These are phyloP conservation scores for Gloeostereum incarnatum DNA, from an alignment of 768 basidiomycete genomes.

Conservation along the genomic window DNA sequence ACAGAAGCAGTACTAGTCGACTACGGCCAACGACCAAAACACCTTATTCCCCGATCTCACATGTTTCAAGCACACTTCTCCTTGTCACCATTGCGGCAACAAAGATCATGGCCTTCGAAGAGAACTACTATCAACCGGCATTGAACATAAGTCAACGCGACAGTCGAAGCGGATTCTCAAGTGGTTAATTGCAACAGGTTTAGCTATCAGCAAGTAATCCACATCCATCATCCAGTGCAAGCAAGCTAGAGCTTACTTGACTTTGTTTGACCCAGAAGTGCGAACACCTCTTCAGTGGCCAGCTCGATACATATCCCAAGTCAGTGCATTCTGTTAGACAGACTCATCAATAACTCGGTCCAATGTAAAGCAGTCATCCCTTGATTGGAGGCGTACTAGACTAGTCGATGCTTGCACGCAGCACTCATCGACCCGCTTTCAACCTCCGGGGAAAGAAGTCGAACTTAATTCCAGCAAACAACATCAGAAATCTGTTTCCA, in stretches of 20 bases:
- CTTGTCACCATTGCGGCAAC: slow-evolving; percentile 13
- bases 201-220: slow-evolving; percentile 32
- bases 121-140: slow-evolving; percentile 27
- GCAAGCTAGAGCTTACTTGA: slow-evolving; percentile 11
- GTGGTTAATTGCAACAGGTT: slow-evolving; percentile 24
- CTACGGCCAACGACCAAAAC: background rate
- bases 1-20: background rate
- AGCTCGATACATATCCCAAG: slow-evolving; percentile 20
- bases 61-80: background rate
- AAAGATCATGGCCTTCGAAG: slow-evolving; percentile 23
- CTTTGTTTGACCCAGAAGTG: slow-evolving; percentile 7
- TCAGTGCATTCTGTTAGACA: slow-evolving; percentile 22
- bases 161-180: slow-evolving; percentile 25
- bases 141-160: slow-evolving; percentile 10
- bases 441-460: background rate
- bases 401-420: no score
- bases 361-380: slow-evolving; percentile 23
- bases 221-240: slow-evolving; percentile 22
- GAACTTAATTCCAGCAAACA: background rate
- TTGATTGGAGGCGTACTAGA: background rate
- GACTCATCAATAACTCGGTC: slow-evolving; percentile 24
- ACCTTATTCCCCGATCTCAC: slow-evolving; percentile 4
- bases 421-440: background rate
- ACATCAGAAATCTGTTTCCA: no score
- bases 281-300: slow-evolving; percentile 10